phyloP scores from a whole-genome alignment of 345 rosid species.

The Psidium friedrichsthalianum region DNA sequence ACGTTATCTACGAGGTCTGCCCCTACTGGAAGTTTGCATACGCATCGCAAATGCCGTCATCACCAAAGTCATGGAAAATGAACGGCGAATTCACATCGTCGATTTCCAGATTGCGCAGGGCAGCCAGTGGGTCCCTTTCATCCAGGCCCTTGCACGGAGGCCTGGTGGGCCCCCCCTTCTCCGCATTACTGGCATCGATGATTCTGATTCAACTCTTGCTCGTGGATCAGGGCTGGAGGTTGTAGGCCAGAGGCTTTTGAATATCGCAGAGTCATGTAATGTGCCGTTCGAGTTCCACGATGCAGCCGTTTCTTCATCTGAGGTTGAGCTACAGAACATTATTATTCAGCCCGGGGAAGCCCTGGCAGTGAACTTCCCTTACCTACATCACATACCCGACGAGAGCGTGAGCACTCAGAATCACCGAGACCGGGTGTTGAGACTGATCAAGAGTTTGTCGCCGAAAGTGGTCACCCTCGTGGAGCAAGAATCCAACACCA shows the following conservation, averaged over 20 bases:
- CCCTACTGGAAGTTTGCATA: conserved; percentile 6
- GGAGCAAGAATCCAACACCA: conserved; percentile 11
- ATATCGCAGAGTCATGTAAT: neutral
- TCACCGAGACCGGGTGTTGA: conserved; percentile 5
- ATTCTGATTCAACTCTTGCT: neutral
- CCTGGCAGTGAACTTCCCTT: conserved; percentile 2
- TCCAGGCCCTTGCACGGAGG: neutral
- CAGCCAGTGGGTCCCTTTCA: conserved; percentile 3
- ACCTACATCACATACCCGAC: conserved; percentile 6
- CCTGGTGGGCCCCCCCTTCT: conserved; percentile 2
- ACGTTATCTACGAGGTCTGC: neutral
- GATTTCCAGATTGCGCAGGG: conserved; percentile 6
- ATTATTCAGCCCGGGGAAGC: neutral
- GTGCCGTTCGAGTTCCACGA: conserved; percentile 5
- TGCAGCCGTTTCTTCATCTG: neutral
- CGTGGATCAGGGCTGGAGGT: conserved; percentile 1
- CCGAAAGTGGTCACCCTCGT: conserved; percentile 4
- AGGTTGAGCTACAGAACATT: neutral
- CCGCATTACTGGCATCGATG: conserved; percentile 3
- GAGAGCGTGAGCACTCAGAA: conserved; percentile 8
- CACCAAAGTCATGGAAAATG: neutral
- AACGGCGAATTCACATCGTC: neutral
- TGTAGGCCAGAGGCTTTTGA: neutral
- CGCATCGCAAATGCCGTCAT: neutral
- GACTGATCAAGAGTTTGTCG: conserved; percentile 1